Evolutionary conservation across 441 rosid genomes (phyloP).

Genomic region (Corymbia citriodora): DNA sequence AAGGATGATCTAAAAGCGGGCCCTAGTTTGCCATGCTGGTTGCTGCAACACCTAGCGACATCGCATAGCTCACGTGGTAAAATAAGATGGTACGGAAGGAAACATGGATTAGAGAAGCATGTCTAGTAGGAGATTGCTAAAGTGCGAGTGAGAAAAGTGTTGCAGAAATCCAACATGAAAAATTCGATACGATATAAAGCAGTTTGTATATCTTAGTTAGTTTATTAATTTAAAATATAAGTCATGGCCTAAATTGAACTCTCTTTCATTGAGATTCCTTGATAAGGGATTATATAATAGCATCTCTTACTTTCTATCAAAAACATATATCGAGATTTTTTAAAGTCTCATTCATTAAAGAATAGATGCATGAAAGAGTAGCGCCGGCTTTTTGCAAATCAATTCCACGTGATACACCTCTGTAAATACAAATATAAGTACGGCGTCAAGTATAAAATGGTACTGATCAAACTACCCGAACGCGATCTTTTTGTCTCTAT

Average conservation of each 20-base stretch:
- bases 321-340: neutral
- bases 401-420: neutral
- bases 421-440: neutral
- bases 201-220: neutral
- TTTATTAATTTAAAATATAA: no score
- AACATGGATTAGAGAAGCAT: neutral
- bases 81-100: neutral
- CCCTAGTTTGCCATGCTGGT: neutral
- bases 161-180: neutral
- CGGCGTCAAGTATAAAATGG: neutral
- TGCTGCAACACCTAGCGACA: neutral
- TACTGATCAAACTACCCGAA: neutral
- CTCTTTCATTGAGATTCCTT: neutral
- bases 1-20: neutral
- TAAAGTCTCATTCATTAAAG: neutral
- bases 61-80: neutral
- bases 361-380: accelerated
- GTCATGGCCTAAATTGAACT: neutral
- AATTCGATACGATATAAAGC: no score
- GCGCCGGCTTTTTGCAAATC: neutral
- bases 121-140: neutral
- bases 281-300: neutral
- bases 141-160: accelerated
- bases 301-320: neutral
- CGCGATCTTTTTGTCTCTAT: neutral